Base-by-base conservation (phyloP, 108 stramenopile genomes). In the Cyclotella atomus region DNA sequence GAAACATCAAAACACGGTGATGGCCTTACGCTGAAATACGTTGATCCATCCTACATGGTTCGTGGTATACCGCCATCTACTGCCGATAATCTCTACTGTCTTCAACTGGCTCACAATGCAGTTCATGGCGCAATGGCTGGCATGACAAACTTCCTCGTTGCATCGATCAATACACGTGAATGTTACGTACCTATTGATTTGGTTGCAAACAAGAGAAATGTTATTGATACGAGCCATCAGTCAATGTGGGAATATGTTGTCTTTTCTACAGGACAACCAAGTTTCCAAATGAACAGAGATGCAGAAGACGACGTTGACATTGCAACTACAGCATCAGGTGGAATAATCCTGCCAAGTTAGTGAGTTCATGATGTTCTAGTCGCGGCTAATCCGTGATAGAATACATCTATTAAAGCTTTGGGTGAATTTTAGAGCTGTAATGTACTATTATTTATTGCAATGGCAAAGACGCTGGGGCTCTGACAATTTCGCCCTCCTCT, bases 111-210 rank as follows among this genome's bases (percentile, higher is more conserved):
- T 8, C 95, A 96, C 65, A 91, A 91, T 66, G 95, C 95, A 17
- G 97, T 96, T 15, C 93, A 97, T 67, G 97, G 92, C 17, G 88
- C 95, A 47, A 96, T 97, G 95, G 93, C 95, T 10, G 97, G 97
- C 1, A 86, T 81, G 47, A 91, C 97, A 2, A 88, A 79, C 24
- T 94, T 96, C 65, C 82, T 86, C 28, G 89, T 91, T 4, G 97
- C 93, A 28, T 69, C 92, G 10, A 77, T 87, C 54, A 96, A 96
- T 71, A 95, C 87, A 54, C 76, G 86, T 20, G 68, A 79, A 64
- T 87, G 87, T n/a, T 72, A 70, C 14, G 74, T 91, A 23, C 90
- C 90, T 10, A 87, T 88, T 35, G 41, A 59, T 25, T 34, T 91
- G 29, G 84, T 85, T 23, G 87, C 81, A 17, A 87, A 71, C 50